Percentiles rank a stretch among this genome's conserved stretches.
Evolutionary conservation across 73 alveolate genomes (phyloP).

Genomic region (Paramecium biaurelia): DNA sequence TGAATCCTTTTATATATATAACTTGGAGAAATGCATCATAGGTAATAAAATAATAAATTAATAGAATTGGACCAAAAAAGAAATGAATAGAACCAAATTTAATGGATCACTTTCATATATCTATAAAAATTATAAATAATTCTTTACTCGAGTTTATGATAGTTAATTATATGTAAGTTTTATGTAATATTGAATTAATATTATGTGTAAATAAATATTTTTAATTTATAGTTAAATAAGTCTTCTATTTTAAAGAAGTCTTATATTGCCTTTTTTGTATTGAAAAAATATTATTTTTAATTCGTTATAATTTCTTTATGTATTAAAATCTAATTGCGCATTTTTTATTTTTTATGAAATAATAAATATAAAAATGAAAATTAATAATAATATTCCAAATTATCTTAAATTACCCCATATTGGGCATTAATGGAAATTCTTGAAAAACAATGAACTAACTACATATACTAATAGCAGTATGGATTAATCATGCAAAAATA

Average conservation of each 20-base stretch:
- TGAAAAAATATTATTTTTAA: background rate
- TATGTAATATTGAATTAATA: background rate
- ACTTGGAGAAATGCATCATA: slow-evolving; percentile 26
- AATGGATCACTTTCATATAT: background rate
- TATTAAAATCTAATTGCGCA: background rate
- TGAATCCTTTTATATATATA: background rate
- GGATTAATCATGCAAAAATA: background rate
- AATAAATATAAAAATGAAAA: background rate
- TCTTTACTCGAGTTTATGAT: slow-evolving; percentile 5
- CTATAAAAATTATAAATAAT: background rate
- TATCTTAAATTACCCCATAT: background rate
- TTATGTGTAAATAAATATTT: background rate
- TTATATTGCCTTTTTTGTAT: background rate
- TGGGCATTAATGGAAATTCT: background rate
- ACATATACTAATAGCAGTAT: background rate
- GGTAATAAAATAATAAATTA: background rate
- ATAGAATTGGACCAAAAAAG: background rate
- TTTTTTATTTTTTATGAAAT: background rate
- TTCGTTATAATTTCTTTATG: background rate
- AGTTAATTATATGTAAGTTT: slow-evolving; percentile 12
- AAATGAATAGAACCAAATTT: background rate
- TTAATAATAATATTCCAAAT: background rate
- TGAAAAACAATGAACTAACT: background rate
- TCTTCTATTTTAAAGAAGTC: background rate
- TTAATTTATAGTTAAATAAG: background rate